A percentile compares a stretch with the other conserved stretches of the same genome.
Conservation (phyloP, 1,284 basidiomycete genomes). For the Cutaneotrichosporon cavernicola region DNA sequence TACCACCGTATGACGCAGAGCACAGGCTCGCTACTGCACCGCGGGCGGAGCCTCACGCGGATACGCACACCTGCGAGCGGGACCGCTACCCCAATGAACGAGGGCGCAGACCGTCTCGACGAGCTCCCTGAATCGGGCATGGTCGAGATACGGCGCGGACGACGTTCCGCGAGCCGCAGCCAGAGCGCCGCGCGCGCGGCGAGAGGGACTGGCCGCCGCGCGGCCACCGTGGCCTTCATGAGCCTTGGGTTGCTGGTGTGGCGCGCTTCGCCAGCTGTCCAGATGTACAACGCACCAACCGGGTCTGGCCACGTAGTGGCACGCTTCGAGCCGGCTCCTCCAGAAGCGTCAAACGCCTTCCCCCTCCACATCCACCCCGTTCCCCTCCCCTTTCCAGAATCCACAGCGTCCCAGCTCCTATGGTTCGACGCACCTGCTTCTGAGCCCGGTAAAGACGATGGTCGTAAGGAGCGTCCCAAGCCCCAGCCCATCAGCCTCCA, state of each 20-base stretch:
- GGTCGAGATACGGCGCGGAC: slow-evolving; percentile 19
- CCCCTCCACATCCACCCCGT: slow-evolving; percentile 8
- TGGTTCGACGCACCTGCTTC: neutral
- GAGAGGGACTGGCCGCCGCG: slow-evolving; percentile 29
- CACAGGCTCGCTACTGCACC: slow-evolving; percentile 17
- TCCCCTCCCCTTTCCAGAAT: slow-evolving; percentile 11
- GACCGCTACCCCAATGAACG: slow-evolving; percentile 10
- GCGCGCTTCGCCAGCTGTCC: slow-evolving; percentile 6
- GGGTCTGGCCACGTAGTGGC: slow-evolving; percentile 8
- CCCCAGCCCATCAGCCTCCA: slow-evolving; percentile 13
- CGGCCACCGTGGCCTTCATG: slow-evolving; percentile 53
- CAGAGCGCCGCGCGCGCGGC: slow-evolving; percentile 15
- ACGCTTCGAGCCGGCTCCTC: neutral
- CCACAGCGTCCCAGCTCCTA: neutral
- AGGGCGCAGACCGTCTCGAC: slow-evolving; percentile 16
- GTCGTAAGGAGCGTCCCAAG: neutral
- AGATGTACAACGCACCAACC: neutral
- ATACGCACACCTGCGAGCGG: neutral
- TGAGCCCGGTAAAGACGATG: neutral
- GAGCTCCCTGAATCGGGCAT: slow-evolving; percentile 19
- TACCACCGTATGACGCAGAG: slow-evolving; percentile 25
- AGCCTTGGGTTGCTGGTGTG: slow-evolving; percentile 41
- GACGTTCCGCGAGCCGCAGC: slow-evolving; percentile 15
- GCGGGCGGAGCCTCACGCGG: slow-evolving; percentile 20
- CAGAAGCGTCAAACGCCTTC: slow-evolving; percentile 1